Conservation (phyloP, 2,329 filamentous ascomycete genomes). For the Calycina herbarum region DNA sequence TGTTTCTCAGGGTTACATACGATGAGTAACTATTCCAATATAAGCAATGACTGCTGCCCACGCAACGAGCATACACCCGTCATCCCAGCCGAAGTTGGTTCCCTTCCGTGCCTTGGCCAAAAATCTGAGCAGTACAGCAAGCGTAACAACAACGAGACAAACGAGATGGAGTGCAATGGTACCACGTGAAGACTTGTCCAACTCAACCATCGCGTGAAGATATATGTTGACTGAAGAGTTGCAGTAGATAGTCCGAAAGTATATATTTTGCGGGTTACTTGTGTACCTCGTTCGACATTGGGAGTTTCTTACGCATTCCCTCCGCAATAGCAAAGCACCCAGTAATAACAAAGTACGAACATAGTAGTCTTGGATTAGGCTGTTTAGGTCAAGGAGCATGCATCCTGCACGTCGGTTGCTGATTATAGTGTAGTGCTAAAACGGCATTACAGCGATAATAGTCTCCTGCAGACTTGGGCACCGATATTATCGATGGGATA, state of each 20-base stretch:
- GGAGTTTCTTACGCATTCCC: no score
- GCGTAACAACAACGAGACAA: neutral
- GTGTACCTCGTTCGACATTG: neutral
- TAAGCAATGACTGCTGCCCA: constrained; percentile 1
- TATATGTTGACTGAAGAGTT: neutral
- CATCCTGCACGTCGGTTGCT: no score
- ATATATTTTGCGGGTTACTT: neutral
- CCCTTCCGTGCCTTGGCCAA: neutral
- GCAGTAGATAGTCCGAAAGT: neutral
- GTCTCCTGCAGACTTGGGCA: no score
- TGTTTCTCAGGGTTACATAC: neutral
- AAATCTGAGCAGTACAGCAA: neutral
- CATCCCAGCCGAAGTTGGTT: neutral
- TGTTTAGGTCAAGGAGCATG: no score
- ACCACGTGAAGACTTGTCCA: neutral
- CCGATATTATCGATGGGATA: no score
- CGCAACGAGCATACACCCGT: neutral
- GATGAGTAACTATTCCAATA: constrained; percentile 1
- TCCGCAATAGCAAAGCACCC: no score
- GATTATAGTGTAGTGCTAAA: no score
- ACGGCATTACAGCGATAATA: no score
- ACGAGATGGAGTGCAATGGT: neutral
- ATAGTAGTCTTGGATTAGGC: no score
- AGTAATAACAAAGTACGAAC: no score
- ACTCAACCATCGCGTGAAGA: neutral